Conservation (phyloP, 768 basidiomycete species). For the Leucogyrophana mollusca region DNA sequence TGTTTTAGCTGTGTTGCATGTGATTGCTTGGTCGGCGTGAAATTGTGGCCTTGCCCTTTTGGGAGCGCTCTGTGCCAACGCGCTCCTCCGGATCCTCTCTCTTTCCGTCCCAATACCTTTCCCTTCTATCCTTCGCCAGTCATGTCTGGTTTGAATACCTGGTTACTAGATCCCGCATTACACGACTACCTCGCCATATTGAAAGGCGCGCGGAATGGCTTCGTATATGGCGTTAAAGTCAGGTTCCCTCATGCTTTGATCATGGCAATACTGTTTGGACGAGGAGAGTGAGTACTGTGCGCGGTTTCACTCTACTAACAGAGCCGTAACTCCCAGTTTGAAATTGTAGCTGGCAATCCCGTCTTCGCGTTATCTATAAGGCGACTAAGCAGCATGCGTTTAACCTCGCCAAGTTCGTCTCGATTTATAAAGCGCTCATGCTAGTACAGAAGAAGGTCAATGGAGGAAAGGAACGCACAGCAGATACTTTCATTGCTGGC, state of each 20-base stretch:
- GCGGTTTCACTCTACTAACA: slow-evolving; percentile 6
- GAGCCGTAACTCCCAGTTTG: slow-evolving; percentile 4
- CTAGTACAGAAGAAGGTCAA: slow-evolving; percentile 81
- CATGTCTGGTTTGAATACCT: slow-evolving; percentile 24
- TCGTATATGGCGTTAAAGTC: slow-evolving; percentile 89
- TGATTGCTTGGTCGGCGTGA: slow-evolving; percentile 18
- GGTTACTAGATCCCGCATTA: slow-evolving; percentile 61
- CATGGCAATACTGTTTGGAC: slow-evolving; percentile 93
- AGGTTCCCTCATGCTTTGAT: slow-evolving; percentile 95
- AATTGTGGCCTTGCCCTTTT: background rate
- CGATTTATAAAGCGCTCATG: slow-evolving; percentile 86
- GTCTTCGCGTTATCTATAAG: slow-evolving; percentile 65
- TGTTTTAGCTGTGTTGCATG: no score
- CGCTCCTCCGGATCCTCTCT: background rate
- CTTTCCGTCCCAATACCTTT: slow-evolving; percentile 1
- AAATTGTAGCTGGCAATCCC: slow-evolving; percentile 63
- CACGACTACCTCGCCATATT: slow-evolving; percentile 92
- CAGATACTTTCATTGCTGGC: slow-evolving; percentile 92
- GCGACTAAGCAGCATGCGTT: slow-evolving; percentile 90
- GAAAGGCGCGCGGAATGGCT: slow-evolving; percentile 91
- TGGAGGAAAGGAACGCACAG: slow-evolving; percentile 74
- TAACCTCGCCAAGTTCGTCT: slow-evolving; percentile 92
- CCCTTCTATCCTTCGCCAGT: background rate
- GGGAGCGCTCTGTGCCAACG: background rate
- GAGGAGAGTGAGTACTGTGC: slow-evolving; percentile 71